phyloP scores from a whole-genome alignment of 2,329 filamentous ascomycete genomes.

The Aspergillus novofumigatus region DNA sequence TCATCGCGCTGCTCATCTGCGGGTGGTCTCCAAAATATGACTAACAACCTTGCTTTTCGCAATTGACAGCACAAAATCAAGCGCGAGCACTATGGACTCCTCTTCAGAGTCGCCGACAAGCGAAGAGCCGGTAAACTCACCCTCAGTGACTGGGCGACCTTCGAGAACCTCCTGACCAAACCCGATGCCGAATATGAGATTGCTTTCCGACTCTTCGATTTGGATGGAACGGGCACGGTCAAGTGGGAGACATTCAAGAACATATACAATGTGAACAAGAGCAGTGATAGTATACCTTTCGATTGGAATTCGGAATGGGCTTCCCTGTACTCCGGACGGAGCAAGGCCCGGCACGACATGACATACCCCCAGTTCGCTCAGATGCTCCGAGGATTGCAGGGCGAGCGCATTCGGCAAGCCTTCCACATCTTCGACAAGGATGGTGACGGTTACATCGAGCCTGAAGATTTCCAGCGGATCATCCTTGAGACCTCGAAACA shows the following conservation, averaged over 20 bases:
- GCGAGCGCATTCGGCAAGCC: constrained; percentile 91
- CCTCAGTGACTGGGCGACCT: constrained; percentile 83
- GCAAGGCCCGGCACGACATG: constrained; percentile 82
- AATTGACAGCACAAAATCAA: constrained; percentile 85
- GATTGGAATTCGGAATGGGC: constrained; percentile 98
- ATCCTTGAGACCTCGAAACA: constrained; percentile 88
- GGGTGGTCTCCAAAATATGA: neutral
- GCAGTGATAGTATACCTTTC: constrained; percentile 79
- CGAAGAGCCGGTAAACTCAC: constrained; percentile 67
- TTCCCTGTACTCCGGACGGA: constrained; percentile 84
- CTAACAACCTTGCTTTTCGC: constrained; percentile 15
- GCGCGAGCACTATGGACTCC: constrained; percentile 88
- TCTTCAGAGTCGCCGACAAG: constrained; percentile 88
- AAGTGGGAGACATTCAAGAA: constrained; percentile 85
- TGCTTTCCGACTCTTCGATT: constrained; percentile 92
- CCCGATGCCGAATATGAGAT: constrained; percentile 98
- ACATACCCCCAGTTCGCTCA: constrained; percentile 97
- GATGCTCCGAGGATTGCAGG: constrained; percentile 93
- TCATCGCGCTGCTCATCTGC: constrained; percentile 6
- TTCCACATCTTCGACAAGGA: constrained; percentile 90
- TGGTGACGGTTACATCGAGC: constrained; percentile 89
- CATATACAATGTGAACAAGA: constrained; percentile 84
- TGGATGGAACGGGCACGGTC: constrained; percentile 75
- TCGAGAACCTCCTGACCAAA: constrained; percentile 89
- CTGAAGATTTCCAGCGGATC: constrained; percentile 94